phyloP scores from a whole-genome alignment of 83 land plant genomes.

The Thuja plicata region DNA sequence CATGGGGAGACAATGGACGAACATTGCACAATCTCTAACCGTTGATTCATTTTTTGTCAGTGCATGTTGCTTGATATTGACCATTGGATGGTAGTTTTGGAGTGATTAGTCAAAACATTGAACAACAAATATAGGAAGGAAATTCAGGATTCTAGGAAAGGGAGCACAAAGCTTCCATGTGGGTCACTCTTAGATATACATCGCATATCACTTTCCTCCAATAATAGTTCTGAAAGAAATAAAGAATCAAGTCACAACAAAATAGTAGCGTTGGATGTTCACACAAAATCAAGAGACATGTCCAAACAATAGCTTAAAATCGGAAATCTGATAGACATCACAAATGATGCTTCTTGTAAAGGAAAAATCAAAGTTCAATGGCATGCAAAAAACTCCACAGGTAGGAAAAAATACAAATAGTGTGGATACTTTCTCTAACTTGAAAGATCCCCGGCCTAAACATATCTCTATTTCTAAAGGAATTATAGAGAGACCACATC shows the following conservation, averaged over 20 bases:
- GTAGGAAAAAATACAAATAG: not conserved
- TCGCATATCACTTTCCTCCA: not conserved
- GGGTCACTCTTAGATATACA: not conserved
- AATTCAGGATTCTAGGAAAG: not conserved
- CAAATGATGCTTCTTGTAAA: not conserved
- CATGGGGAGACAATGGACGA: too few species aligned
- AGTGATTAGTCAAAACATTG: not conserved
- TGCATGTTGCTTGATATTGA: too few species aligned
- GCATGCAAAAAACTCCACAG: not conserved
- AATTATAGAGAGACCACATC: not conserved
- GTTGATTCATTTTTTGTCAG: too few species aligned
- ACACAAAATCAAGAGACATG: not conserved
- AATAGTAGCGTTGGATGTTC: not conserved
- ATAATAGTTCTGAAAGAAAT: not conserved
- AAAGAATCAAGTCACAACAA: not conserved
- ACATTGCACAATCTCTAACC: too few species aligned
- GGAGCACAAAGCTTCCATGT: not conserved
- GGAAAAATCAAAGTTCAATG: not conserved
- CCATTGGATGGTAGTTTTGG: not conserved
- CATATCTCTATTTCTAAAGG: not conserved
- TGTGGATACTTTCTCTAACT: not conserved
- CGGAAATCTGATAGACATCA: not conserved
- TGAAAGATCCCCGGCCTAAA: not conserved
- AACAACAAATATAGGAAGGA: not conserved
- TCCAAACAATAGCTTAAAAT: not conserved